Conservation (phyloP, 2,329 filamentous ascomycete genomes). For the Colletotrichum scovillei region DNA sequence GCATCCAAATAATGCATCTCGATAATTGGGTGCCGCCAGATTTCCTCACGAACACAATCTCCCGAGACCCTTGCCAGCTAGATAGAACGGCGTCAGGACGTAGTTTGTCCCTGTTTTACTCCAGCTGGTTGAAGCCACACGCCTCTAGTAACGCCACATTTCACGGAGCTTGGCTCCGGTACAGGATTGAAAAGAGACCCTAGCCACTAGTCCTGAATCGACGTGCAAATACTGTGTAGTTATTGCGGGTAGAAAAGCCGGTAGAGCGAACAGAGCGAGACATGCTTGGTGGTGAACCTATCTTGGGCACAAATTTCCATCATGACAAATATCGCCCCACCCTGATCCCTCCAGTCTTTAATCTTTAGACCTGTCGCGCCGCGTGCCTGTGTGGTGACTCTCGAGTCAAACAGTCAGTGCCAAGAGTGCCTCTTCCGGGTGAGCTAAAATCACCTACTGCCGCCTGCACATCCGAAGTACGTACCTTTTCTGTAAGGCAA, state of each 20-base stretch:
- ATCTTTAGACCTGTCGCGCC: too few relatives aligned
- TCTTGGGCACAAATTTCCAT: background rate
- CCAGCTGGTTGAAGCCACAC: background rate
- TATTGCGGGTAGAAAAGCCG: background rate
- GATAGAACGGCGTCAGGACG: background rate
- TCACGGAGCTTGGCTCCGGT: background rate
- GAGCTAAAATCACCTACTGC: background rate
- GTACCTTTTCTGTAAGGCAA: background rate
- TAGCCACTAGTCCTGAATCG: background rate
- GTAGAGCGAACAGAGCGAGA: background rate
- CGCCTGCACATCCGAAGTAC: too few relatives aligned
- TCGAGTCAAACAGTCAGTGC: background rate
- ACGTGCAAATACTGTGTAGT: background rate
- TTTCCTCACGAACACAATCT: background rate
- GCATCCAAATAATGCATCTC: background rate
- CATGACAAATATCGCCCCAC: slow-evolving; percentile 23
- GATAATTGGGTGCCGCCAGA: background rate
- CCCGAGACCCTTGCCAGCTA: background rate
- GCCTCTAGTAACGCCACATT: background rate
- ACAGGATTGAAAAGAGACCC: background rate
- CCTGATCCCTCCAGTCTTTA: background rate
- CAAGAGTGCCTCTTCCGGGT: background rate
- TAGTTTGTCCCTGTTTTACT: background rate
- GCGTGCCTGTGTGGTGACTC: background rate
- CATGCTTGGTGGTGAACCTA: background rate